Evolutionary conservation across 1,284 basidiomycete genomes (phyloP).

Genomic region (Malassezia japonica): DNA sequence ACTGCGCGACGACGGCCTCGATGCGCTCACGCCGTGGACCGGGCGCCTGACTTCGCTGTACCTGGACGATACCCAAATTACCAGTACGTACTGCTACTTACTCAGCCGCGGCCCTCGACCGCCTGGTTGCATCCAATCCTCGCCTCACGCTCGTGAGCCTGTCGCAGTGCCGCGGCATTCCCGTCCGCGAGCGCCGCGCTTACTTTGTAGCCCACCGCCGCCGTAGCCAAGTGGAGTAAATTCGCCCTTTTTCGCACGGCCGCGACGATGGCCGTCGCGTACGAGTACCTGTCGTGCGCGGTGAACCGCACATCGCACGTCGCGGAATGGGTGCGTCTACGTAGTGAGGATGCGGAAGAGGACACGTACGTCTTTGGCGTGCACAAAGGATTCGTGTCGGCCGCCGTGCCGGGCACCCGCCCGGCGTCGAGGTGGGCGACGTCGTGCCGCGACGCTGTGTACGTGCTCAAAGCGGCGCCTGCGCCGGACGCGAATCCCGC

Average conservation of each 20-base stretch:
- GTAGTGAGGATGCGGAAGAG: not conserved
- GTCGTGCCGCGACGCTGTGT: not conserved
- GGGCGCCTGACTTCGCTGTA: constrained; percentile 1
- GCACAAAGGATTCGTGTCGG: constrained; percentile 28
- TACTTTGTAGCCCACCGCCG: not conserved
- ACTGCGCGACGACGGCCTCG: constrained; percentile 7
- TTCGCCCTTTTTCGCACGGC: not conserved
- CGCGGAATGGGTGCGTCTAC: constrained; percentile 30
- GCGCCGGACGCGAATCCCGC: not conserved
- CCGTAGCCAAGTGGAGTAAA: not conserved
- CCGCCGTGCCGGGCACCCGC: not conserved
- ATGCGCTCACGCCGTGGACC: constrained; percentile 6
- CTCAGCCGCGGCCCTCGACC: not conserved
- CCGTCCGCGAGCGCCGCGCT: constrained; percentile 10
- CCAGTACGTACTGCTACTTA: constrained; percentile 1
- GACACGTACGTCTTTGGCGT: constrained; percentile 30
- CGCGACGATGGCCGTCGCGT: constrained; percentile 10
- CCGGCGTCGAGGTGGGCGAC: not conserved
- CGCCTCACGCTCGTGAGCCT: constrained; percentile 7
- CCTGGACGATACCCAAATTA: constrained; percentile 15
- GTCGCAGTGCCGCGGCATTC: constrained; percentile 18
- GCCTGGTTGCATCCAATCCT: constrained; percentile 6
- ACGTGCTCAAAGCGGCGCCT: constrained; percentile 10
- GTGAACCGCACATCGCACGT: constrained; percentile 37
- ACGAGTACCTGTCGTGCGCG: constrained; percentile 35